Percentiles rank a stretch among this genome's conserved stretches.
These are phyloP conservation scores for Colletotrichum aenigma DNA, from an alignment of 2,329 filamentous ascomycete genomes.

Conservation along the genomic window DNA sequence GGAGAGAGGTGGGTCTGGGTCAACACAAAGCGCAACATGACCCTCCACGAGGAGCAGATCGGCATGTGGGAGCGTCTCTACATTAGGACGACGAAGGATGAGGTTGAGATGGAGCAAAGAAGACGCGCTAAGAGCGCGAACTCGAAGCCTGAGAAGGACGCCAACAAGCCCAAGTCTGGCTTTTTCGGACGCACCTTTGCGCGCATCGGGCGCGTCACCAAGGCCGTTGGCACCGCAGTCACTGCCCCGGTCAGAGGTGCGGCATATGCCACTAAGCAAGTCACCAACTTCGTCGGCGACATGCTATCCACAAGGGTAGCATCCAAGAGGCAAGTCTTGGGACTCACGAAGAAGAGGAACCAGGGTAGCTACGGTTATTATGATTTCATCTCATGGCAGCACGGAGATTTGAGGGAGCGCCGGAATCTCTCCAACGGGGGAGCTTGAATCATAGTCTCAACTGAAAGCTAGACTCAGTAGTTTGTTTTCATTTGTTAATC, in stretches of 20 bases:
- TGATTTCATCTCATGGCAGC: neutral
- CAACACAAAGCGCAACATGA: neutral
- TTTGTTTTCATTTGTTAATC: neutral
- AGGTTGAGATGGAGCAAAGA: neutral
- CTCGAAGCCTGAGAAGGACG: neutral
- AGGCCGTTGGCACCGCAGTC: neutral
- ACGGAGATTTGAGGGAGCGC: neutral
- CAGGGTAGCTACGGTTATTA: neutral
- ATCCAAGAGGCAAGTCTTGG: neutral
- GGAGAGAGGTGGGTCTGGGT: neutral
- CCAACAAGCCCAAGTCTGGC: neutral
- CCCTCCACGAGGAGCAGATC: slow-evolving; percentile 22
- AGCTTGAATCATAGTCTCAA: neutral
- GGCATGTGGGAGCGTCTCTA: slow-evolving; percentile 25
- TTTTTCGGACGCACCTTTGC: neutral
- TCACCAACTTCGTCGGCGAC: neutral
- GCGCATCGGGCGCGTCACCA: neutral
- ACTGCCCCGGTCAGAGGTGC: neutral
- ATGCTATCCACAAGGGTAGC: neutral
- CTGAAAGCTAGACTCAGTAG: neutral
- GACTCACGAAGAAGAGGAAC: neutral
- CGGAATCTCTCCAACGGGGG: neutral
- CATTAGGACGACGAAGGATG: slow-evolving; percentile 19
- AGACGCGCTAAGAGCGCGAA: neutral
- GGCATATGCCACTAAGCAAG: neutral